These are phyloP conservation scores for Apiotrichum veenhuisii DNA, from an alignment of 1,284 basidiomycete genomes.

Conservation along the genomic window DNA sequence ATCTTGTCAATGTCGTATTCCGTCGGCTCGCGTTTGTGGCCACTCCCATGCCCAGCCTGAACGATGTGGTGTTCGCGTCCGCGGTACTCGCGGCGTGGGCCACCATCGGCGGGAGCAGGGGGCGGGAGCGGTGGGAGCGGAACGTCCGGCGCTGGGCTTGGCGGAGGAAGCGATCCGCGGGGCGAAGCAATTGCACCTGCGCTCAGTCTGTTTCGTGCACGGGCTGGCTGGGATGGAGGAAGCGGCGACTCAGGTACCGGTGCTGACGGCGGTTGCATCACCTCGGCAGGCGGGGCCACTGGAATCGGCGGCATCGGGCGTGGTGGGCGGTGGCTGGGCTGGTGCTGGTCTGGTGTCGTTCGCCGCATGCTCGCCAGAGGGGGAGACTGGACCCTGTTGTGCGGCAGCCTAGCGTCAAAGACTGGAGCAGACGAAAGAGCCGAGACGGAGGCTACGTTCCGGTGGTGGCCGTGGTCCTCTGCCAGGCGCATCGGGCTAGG, in stretches of 20 bases:
- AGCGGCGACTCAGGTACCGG: background rate
- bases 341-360: background rate
- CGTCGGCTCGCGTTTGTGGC: constrained; percentile 4
- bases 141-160: constrained; percentile 8
- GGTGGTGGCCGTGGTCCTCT: too few relatives aligned
- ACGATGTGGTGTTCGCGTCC: constrained; percentile 5
- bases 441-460: too few relatives aligned
- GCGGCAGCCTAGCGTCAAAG: background rate
- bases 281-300: background rate
- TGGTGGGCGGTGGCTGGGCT: background rate
- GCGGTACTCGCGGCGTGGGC: background rate
- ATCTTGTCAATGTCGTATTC: constrained; percentile 11
- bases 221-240: background rate
- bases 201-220: background rate
- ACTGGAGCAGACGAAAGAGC: background rate
- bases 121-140: constrained; percentile 7
- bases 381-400: background rate
- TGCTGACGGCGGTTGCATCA: background rate
- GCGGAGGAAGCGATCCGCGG: background rate
- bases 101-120: background rate
- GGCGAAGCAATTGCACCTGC: background rate
- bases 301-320: background rate
- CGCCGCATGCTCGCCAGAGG: background rate
- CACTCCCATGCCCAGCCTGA: background rate
- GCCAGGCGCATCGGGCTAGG: background rate